These are phyloP conservation scores for Lentinula novae-zelandiae DNA, from an alignment of 1,284 basidiomycete genomes.

Conservation along the genomic window DNA sequence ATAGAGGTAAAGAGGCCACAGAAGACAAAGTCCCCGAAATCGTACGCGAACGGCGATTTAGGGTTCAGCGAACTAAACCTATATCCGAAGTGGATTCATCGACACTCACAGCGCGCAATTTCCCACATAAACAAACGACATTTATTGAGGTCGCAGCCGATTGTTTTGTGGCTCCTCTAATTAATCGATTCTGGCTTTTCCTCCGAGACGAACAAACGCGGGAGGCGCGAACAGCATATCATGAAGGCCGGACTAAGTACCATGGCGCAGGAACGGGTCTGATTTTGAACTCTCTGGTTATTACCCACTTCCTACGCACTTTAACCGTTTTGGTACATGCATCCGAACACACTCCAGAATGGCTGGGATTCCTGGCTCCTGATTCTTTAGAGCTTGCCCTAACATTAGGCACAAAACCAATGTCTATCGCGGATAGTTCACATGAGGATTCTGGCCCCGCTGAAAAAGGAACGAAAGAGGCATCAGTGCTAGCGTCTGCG, in stretches of 20 bases:
- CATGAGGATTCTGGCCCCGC: constrained; percentile 27
- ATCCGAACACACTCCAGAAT: constrained; percentile 73
- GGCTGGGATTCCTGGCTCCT: constrained; percentile 77
- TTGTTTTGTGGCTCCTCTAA: constrained; percentile 82
- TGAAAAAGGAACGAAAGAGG: constrained; percentile 44
- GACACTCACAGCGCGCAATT: constrained; percentile 3
- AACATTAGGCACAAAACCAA: constrained; percentile 67
- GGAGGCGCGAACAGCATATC: constrained; percentile 61
- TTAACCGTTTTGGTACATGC: constrained; percentile 82
- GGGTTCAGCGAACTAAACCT: constrained; percentile 48
- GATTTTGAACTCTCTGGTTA: constrained; percentile 71
- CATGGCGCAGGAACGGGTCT: constrained; percentile 75
- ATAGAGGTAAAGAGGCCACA: constrained; percentile 46
- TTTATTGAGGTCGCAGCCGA: constrained; percentile 83
- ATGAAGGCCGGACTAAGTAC: constrained; percentile 49
- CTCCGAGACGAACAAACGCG: constrained; percentile 76
- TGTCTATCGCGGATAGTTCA: constrained; percentile 45
- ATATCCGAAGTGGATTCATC: constrained; percentile 38
- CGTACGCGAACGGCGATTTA: constrained; percentile 73
- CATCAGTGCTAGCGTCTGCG: constrained; percentile 67
- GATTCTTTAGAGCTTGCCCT: constrained; percentile 80
- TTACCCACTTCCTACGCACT: constrained; percentile 75
- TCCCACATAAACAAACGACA: constrained; percentile 28
- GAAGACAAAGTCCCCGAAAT: constrained; percentile 54
- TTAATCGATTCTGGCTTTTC: constrained; percentile 91